A percentile compares a stretch with the other conserved stretches of the same genome.
These are phyloP conservation scores for Caloboletus inedulis DNA, from an alignment of 1,284 basidiomycete species.

Conservation along the genomic window DNA sequence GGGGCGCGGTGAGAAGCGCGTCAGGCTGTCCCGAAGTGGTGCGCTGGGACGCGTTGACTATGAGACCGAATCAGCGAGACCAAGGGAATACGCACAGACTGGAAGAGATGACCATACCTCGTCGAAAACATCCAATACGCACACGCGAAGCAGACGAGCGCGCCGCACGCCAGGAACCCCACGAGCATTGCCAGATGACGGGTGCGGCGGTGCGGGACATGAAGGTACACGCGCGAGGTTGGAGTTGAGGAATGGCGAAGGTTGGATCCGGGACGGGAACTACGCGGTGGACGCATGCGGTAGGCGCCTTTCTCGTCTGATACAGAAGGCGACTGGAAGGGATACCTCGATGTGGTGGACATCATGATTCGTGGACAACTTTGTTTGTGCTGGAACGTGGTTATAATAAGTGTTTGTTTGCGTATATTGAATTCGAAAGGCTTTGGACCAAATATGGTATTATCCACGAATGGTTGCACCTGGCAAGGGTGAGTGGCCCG, in stretches of 20 bases:
- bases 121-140: slow-evolving; percentile 64
- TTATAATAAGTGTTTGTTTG: slow-evolving; percentile 18
- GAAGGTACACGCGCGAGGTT: slow-evolving; percentile 5
- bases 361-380: slow-evolving; percentile 5
- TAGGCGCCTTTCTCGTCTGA: slow-evolving; percentile 61
- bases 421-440: slow-evolving; percentile 11
- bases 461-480: too few relatives aligned
- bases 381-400: neutral
- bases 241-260: slow-evolving; percentile 14
- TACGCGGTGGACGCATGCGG: slow-evolving; percentile 50
- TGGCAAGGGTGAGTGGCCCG: too few relatives aligned
- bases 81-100: slow-evolving; percentile 23
- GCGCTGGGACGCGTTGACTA: slow-evolving; percentile 22
- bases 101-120: slow-evolving; percentile 46
- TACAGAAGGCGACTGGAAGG: slow-evolving; percentile 55
- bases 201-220: slow-evolving; percentile 24
- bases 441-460: too few relatives aligned
- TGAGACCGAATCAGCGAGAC: slow-evolving; percentile 13
- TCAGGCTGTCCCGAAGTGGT: slow-evolving; percentile 4
- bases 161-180: slow-evolving; percentile 45
- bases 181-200: slow-evolving; percentile 40
- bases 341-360: slow-evolving; percentile 18
- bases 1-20: neutral
- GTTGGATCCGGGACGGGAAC: slow-evolving; percentile 15
- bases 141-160: slow-evolving; percentile 50